These are phyloP conservation scores for Candida germanica DNA, from an alignment of 805 yeast genomes.

Conservation along the genomic window DNA sequence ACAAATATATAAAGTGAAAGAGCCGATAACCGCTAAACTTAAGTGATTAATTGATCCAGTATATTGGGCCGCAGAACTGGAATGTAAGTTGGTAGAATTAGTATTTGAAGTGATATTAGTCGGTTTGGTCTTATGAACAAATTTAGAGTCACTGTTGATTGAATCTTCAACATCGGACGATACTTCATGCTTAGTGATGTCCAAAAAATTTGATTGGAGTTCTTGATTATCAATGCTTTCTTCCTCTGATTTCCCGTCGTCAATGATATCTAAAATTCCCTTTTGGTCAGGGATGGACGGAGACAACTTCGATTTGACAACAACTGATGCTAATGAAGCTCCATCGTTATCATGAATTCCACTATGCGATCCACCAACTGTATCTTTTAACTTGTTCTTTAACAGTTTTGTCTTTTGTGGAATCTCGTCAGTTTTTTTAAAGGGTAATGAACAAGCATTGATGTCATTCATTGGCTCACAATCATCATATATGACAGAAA, in stretches of 20 bases:
- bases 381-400: not conserved
- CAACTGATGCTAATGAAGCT: conserved; percentile 7
- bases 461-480: conserved; percentile 46
- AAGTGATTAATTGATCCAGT: too few relatives aligned
- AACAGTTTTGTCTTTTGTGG: conserved; percentile 1
- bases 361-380: not conserved
- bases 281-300: conserved; percentile 5
- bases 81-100: too few relatives aligned
- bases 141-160: too few relatives aligned
- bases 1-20: too few relatives aligned
- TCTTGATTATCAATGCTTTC: not conserved
- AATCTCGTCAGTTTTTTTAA: conserved; percentile 38
- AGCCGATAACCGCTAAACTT: too few relatives aligned
- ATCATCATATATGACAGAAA: conserved; percentile 44
- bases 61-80: too few relatives aligned
- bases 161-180: too few relatives aligned
- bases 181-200: too few relatives aligned
- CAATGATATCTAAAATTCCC: conserved; percentile 1
- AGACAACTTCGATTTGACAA: conserved; percentile 15
- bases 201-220: too few relatives aligned
- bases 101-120: too few relatives aligned
- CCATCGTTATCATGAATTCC: not conserved
- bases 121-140: too few relatives aligned
- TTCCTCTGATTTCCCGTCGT: not conserved
- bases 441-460: conserved; percentile 50